A percentile compares a stretch with the other conserved stretches of the same genome.
Evolutionary conservation across 225 moss, liverwort and hornwort species (phyloP).

Genomic region (Pleurozium schreberi): DNA sequence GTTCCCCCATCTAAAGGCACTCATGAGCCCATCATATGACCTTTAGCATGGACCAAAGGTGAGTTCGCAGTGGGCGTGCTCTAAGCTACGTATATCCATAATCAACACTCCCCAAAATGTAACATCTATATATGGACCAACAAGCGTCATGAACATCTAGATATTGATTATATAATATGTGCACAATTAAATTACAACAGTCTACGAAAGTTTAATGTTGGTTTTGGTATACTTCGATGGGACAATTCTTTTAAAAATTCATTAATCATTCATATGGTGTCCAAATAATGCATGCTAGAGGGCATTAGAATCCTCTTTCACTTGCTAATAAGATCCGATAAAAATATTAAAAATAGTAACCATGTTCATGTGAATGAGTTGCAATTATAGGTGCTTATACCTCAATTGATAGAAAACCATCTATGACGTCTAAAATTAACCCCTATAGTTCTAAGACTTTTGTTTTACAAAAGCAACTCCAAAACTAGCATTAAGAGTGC

Average conservation of each 20-base stretch:
- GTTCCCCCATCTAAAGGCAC: too few species aligned
- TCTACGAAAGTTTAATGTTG: not conserved
- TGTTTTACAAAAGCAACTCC: not conserved
- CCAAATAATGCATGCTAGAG: not conserved
- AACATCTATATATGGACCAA: not conserved
- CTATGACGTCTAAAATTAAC: not conserved
- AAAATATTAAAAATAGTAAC: not conserved
- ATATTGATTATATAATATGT: not conserved
- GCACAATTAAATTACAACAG: not conserved
- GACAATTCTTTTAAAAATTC: not conserved
- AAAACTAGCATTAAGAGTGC: not conserved
- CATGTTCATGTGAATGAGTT: not conserved
- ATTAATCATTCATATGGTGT: not conserved
- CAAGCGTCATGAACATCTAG: not conserved
- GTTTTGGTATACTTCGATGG: not conserved
- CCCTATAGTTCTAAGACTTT: not conserved
- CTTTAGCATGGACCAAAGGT: too few species aligned
- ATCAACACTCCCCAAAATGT: rapidly evolving
- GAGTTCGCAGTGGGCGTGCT: too few species aligned
- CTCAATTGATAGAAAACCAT: not conserved
- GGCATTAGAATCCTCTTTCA: not conserved
- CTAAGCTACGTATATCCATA: too few species aligned
- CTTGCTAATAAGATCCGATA: not conserved
- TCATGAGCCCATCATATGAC: too few species aligned
- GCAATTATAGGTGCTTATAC: rapidly evolving